These are phyloP conservation scores for Cladosporium colombiae DNA, from an alignment of 2,329 filamentous ascomycete species.

Conservation along the genomic window DNA sequence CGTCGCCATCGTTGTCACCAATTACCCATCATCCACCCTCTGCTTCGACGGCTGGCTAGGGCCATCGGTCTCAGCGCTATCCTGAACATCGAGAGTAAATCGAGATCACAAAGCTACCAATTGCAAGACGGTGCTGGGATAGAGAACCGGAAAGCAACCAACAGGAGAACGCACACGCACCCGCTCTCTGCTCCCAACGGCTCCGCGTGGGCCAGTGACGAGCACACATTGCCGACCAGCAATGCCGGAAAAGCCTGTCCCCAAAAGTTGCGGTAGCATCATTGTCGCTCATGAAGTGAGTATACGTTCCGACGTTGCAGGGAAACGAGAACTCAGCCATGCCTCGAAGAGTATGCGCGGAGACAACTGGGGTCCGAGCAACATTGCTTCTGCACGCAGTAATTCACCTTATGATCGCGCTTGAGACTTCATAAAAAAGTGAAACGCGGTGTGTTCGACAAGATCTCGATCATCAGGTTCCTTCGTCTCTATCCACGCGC, in stretches of 20 bases:
- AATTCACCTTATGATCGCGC: background rate
- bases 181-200: background rate
- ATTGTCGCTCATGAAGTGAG: slow-evolving; percentile 6
- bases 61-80: background rate
- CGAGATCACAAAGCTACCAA: slow-evolving; percentile 10
- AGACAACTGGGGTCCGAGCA: background rate
- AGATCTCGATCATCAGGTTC: too few species aligned
- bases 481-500: too few species aligned
- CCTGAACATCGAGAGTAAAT: background rate
- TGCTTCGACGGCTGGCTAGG: background rate
- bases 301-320: background rate
- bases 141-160: background rate
- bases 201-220: background rate
- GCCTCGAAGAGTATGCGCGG: background rate
- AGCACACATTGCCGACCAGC: background rate
- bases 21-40: slow-evolving; percentile 10
- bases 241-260: background rate
- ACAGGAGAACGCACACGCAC: background rate
- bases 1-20: slow-evolving; percentile 7
- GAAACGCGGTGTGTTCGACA: too few species aligned
- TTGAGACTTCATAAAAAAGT: too few species aligned
- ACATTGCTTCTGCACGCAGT: background rate
- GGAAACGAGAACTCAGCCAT: background rate
- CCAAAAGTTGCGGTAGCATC: background rate
- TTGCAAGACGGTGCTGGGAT: background rate